These are phyloP conservation scores for Acanthamoeba polyphaga DNA, from an alignment of 208 protist species.

Conservation along the genomic window DNA sequence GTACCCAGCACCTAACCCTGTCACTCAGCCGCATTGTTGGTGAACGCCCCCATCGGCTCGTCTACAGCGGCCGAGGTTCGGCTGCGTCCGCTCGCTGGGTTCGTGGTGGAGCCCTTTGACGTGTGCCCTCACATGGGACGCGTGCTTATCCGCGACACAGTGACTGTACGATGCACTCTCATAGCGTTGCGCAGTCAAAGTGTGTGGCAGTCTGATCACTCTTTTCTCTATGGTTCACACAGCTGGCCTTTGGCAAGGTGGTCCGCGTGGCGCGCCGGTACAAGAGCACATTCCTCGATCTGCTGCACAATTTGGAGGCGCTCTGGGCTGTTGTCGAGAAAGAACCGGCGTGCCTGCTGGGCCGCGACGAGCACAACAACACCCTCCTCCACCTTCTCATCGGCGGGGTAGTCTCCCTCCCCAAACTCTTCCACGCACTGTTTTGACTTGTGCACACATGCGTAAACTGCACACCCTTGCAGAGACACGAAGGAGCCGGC, in stretches of 20 bases:
- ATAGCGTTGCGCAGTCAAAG: too few species aligned
- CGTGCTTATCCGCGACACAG: not conserved
- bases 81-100: not conserved
- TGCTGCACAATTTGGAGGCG: not conserved
- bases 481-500: not conserved
- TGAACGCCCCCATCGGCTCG: not conserved
- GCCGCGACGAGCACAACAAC: slow-evolving; percentile 1
- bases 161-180: not conserved
- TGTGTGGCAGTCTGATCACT: too few species aligned
- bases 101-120: not conserved
- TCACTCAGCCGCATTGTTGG: too few species aligned
- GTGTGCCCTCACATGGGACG: not conserved
- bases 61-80: not conserved
- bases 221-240: not conserved
- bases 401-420: not conserved
- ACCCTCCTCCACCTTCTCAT: not conserved
- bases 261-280: not conserved
- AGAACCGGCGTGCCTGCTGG: not conserved
- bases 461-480: too few species aligned
- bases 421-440: not conserved
- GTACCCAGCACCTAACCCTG: too few species aligned
- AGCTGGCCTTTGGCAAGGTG: not conserved
- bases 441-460: not conserved
- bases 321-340: not conserved
- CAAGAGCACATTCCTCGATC: not conserved